Base-by-base conservation (phyloP, 768 basidiomycete genomes). In the Mycena galericulata region DNA sequence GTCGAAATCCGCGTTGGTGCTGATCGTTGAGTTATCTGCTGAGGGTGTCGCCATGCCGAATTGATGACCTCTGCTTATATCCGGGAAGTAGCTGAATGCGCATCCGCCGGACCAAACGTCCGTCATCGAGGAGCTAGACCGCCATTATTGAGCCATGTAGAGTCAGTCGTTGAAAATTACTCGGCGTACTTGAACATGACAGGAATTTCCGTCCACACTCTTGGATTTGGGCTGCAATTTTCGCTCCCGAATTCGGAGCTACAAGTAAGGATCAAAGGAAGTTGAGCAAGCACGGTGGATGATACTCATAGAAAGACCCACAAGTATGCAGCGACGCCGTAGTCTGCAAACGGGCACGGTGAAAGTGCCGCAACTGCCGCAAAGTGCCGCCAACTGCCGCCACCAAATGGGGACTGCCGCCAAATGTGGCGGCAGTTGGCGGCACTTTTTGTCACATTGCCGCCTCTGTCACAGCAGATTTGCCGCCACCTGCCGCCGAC, bases 31-130 rank as follows among this genome's bases (percentile, higher is more conserved):
- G 63, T 85, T 86, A 74, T 93, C 91, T 3, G 83, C 1, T 1
- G 89, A 89, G 69, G 97, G 86, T 30, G 85, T 92, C 68, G 95
- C 92, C 85, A 97, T 92, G n/a, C 96, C 96, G 69, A 93, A 98
- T 72, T 91, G 83, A 58, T 95, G 94, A 57, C 85, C 82, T 18
- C 84, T 88, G 71, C 91, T 92, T 22, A 43, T 60, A 27, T 92
- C 94, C 2, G 94, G 92, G 87, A 97, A 96, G 79, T 97, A 98
- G 56, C 92, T 92, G 79, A 94, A 96, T 2, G 96, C 96, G 50
- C 97, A 70, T 55, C 94, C 96, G 68, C 96, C 96, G 24, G 93
- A 95, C 90, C 92, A 97, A 49, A 92, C 90, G 64, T 89, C 79
- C 24, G 90, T 85, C 88, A 96, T 94, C 4, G 91, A 78, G 8